Evolutionary conservation across 2,329 filamentous ascomycete genomes (phyloP), one percentile per base, ranked within the genome.

Genomic region (Saccharata proteae): DNA sequence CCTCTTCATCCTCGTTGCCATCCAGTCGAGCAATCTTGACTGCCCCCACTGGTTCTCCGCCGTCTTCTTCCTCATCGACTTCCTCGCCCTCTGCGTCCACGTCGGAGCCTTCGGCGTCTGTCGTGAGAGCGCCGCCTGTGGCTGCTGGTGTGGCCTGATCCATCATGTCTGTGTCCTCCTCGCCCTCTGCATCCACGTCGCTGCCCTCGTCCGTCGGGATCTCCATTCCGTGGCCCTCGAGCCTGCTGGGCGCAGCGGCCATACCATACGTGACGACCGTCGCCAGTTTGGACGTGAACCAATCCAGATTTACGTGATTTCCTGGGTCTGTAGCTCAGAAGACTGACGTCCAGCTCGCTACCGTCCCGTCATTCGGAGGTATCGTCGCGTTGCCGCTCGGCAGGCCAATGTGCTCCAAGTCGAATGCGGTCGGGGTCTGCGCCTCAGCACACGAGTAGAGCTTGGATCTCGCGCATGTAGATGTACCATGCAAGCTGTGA

Each of bases 11-110:
- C 29, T 53, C 48, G 40, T 56, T 56, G 11, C 47, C 37, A 11
- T 48, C 37, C 40, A 39, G 39, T 51, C 29, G 33, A 18, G 50
- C 34, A 23, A 38, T 48, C 57, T 50, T 67, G 36, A 58, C 54
- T 28, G 54, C 53, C 21, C 54, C 54, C 10, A 57, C 54, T 16
- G 53, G 52, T 35, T 57, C 55, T 14, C 44, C 57, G 38, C 61
- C 58, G 17, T 63, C 61, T 31, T 51, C 56, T 38, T 66, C 66
- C 32, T 60, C 65, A 23, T 67, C 59, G 13, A 62, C 60, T 32
- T 60, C 58, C 25, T 60, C 65, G n/a, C 55, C 55, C 29, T 61
- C 71, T 16, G 63, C 69, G 39, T 74, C 59, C 12, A 57, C 49
- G 21, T 62, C 58, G 25, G 57, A 58, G 36, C 52, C 53, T 36